Evolutionary conservation across 1,284 basidiomycete species (phyloP).

Genomic region (Cutaneotrichosporon sp.): DNA sequence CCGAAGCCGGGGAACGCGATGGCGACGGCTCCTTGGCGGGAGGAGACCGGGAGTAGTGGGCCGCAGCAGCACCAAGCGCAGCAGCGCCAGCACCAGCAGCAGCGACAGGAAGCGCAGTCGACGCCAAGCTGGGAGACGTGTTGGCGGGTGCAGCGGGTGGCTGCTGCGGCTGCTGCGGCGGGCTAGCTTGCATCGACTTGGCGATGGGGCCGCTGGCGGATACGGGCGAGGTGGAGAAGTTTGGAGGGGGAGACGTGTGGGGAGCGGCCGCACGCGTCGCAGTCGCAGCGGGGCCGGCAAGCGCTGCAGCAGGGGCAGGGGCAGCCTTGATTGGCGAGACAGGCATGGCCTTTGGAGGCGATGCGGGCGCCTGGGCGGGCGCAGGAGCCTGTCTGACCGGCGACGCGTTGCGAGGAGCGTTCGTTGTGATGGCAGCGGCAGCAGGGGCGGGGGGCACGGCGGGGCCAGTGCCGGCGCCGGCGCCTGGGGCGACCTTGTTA

Average conservation of each 20-base stretch:
- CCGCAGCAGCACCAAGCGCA: background rate
- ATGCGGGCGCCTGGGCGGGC: background rate
- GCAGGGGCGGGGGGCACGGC: background rate
- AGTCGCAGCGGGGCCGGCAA: background rate
- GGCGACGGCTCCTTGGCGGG: background rate
- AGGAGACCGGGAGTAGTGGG: background rate
- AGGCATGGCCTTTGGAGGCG: background rate
- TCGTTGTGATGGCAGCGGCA: background rate
- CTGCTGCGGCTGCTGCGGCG: background rate
- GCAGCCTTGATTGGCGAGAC: background rate
- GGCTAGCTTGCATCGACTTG: background rate
- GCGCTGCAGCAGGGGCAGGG: background rate
- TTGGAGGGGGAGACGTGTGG: background rate
- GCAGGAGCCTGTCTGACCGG: background rate
- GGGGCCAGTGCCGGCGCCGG: background rate
- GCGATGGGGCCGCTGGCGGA: background rate
- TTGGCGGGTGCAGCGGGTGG: background rate
- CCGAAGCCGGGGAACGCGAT: background rate
- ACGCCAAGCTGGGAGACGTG: background rate
- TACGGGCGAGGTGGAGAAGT: background rate
- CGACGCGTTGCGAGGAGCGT: background rate
- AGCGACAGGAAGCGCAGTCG: background rate
- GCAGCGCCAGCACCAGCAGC: slow-evolving; percentile 4
- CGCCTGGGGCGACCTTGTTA: background rate
- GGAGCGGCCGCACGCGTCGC: background rate